Evolutionary conservation across 176 grass and related monocot species (phyloP).

Genomic region (Triticum dicoccoides): DNA sequence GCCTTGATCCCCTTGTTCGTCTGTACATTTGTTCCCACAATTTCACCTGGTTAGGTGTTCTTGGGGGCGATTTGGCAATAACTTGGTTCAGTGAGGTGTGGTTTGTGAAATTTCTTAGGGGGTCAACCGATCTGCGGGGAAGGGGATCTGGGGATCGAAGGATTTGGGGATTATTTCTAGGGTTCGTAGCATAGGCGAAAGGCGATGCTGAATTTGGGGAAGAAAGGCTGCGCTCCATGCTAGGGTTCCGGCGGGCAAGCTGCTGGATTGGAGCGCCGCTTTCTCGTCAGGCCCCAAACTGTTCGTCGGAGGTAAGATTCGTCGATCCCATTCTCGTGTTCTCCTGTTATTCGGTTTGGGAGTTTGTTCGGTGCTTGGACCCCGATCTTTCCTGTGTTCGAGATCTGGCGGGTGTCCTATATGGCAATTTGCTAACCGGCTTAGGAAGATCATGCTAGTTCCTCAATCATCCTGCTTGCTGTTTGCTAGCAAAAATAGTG

Average conservation of each 20-base stretch:
- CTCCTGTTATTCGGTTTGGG: background rate
- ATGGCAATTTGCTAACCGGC: background rate
- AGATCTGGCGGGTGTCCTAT: no score
- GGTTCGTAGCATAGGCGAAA: background rate
- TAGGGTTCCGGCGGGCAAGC: background rate
- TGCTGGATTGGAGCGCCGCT: background rate
- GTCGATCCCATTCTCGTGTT: background rate
- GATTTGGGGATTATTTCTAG: background rate
- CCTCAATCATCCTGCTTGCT: background rate
- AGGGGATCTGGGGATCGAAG: background rate
- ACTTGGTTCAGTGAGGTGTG: background rate
- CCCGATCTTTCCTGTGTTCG: background rate
- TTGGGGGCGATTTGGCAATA: background rate
- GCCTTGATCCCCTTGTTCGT: background rate
- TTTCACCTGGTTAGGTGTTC: background rate
- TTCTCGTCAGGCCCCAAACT: slow-evolving; percentile 21
- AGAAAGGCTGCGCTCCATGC: no score
- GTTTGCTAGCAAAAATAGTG: no score
- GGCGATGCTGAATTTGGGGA: background rate
- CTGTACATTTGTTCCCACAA: background rate
- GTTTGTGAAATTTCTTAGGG: background rate
- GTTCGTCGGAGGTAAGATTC: slow-evolving; percentile 40
- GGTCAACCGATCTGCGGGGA: background rate
- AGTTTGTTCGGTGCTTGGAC: background rate
- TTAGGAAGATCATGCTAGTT: background rate